Evolutionary conservation across 2,329 filamentous ascomycete species (phyloP).

Genomic region (Fonsecaea multimorphosa): DNA sequence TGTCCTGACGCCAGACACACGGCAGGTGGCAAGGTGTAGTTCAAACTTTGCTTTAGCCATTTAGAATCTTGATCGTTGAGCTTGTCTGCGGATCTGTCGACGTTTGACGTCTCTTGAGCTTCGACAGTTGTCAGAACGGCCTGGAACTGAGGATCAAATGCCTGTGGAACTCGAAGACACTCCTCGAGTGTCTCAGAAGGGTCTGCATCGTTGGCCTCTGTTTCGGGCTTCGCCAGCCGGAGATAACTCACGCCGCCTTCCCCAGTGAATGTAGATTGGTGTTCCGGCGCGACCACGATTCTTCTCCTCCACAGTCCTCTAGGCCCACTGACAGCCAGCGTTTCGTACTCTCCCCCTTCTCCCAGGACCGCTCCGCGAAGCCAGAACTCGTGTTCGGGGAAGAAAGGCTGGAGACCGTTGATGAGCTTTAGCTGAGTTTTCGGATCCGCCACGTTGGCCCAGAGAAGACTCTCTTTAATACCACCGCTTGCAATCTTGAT

Average conservation of each 20-base stretch:
- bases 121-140: constrained; percentile 43
- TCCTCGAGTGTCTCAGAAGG: background rate
- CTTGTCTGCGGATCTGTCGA: background rate
- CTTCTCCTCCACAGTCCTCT: constrained; percentile 71
- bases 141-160: constrained; percentile 67
- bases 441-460: constrained; percentile 74
- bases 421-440: constrained; percentile 55
- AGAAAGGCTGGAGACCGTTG: constrained; percentile 65
- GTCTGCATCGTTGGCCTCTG: constrained; percentile 54
- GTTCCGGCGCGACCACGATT: constrained; percentile 66
- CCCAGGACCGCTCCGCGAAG: constrained; percentile 76
- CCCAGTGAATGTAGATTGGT: constrained; percentile 63
- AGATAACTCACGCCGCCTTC: constrained; percentile 81
- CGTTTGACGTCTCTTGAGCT: background rate
- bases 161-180: background rate
- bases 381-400: constrained; percentile 50
- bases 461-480: constrained; percentile 78
- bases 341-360: constrained; percentile 97
- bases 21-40: background rate
- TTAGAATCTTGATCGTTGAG: background rate
- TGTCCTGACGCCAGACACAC: constrained; percentile 21
- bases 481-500: constrained; percentile 94
- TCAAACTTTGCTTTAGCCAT: background rate
- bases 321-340: constrained; percentile 83
- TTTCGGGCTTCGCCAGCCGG: constrained; percentile 63